Evolutionary conservation across 768 basidiomycete genomes (phyloP), one percentile per base, ranked within the genome.

Genomic region (Trametes gibbosa): DNA sequence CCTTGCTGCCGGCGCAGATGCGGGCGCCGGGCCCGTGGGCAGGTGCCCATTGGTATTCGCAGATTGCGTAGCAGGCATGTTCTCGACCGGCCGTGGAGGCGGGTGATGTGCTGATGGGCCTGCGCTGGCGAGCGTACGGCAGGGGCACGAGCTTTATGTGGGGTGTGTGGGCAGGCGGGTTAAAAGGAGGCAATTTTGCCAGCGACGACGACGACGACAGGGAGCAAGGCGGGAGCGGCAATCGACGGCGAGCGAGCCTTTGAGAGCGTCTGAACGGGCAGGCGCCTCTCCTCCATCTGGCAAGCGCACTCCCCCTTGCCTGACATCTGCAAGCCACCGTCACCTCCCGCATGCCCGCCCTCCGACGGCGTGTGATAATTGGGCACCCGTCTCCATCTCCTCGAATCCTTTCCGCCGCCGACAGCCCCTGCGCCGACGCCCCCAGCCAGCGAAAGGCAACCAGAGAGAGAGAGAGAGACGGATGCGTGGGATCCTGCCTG

Each of bases 41-140:
- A 62, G 54, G 42, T 57, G 61, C 25, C 56, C 56, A 47, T 56
- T 56, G 16, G 59, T 45, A 42, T 53, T 62, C 23, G 35, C 54
- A 41, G 61, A 23, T 25, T 62, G 61, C 14, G 61, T 24, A 9
- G 61, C 56, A 27, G 61, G 56, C 61, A 62, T 62, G 13, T 29
- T 51, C 47, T 24, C 48, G 48, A 23, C 19, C 47, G 43, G 41
- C n/a, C 27, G 53, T 1, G 23, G 17, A 29, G 41, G 23, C n/a
- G 49, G 50, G 41, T 21, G 23, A 35, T 17, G 5, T 3, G 21
- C 29, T 17, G 41, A 29, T 40, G 19, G 49, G 14, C 16, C 23
- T 40, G 6, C 17, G 46, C 6, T 12, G 39, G 37, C 49, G 17
- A 27, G 21, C 14, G 41, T 41, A 14, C 10, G 25, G 13, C 14